phyloP scores from a whole-genome alignment of 2,329 filamentous ascomycete species.

The Orbilia blumenaviensis region DNA sequence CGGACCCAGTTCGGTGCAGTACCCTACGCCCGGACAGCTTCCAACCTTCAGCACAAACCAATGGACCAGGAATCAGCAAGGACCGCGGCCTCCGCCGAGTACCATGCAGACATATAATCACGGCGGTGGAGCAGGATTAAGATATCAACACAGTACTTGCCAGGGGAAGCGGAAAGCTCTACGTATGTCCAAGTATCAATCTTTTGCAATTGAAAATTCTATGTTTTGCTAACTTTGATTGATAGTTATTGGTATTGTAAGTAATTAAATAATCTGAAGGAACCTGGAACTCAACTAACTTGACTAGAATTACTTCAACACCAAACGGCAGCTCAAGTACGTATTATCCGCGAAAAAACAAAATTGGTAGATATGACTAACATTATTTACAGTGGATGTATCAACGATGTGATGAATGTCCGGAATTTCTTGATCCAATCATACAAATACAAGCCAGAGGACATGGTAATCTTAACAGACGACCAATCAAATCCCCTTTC shows the following conservation, averaged over 20 bases:
- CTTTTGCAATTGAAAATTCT: not conserved
- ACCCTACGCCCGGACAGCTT: conserved; percentile 43
- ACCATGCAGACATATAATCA: conserved; percentile 47
- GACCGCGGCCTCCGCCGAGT: conserved; percentile 47
- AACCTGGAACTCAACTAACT: not conserved
- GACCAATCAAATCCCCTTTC: conserved; percentile 98
- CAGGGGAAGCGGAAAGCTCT: conserved; percentile 53
- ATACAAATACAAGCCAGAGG: conserved; percentile 91
- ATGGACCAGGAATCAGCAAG: conserved; percentile 47
- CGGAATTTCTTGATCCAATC: conserved; percentile 86
- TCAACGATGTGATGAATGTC: conserved; percentile 98
- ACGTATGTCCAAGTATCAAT: conserved; percentile 17
- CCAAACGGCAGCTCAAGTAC: conserved; percentile 48
- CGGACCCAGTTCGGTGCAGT: not conserved
- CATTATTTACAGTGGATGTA: conserved; percentile 73
- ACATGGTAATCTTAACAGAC: conserved; percentile 96
- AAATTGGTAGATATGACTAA: conserved; percentile 9
- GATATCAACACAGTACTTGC: conserved; percentile 52
- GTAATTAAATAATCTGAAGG: not conserved
- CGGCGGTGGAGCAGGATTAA: conserved; percentile 17
- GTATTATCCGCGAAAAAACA: not conserved
- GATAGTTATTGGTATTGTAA: conserved; percentile 52
- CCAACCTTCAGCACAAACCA: conserved; percentile 47
- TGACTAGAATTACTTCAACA: conserved; percentile 50
- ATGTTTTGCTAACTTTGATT: conserved; percentile 5